Evolutionary conservation across 179 eudicot genomes (phyloP).

Genomic region (Heliamphora pulchella): DNA sequence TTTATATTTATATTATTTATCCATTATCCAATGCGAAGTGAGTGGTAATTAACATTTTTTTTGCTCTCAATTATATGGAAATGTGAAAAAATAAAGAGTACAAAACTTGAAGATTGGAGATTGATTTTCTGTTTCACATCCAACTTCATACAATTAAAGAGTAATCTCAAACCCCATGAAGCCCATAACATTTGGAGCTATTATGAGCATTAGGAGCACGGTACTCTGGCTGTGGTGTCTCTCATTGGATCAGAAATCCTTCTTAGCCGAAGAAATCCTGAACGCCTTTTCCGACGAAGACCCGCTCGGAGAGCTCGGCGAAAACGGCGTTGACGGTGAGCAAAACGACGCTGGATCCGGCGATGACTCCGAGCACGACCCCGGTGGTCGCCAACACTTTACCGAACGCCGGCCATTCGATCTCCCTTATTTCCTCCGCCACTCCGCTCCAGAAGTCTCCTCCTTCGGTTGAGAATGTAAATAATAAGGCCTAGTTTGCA

Average conservation of each 20-base stretch:
- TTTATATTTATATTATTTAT: too few relatives aligned
- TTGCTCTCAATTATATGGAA: too few relatives aligned
- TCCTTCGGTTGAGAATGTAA: not conserved
- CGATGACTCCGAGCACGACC: constrained; percentile 74
- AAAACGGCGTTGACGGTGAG: constrained; percentile 75
- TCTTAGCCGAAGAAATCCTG: constrained; percentile 73
- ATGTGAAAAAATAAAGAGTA: too few relatives aligned
- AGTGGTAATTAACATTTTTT: too few relatives aligned
- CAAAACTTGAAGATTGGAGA: too few relatives aligned
- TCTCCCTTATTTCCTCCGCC: constrained; percentile 43
- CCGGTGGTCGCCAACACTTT: constrained; percentile 65
- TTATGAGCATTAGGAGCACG: not conserved
- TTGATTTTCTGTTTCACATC: too few relatives aligned
- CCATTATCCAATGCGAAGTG: too few relatives aligned
- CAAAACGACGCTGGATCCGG: constrained; percentile 85
- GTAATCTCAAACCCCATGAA: not conserved
- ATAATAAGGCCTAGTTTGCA: too few relatives aligned
- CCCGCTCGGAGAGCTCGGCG: constrained; percentile 77
- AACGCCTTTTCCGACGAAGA: constrained; percentile 81
- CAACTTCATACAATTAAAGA: not conserved
- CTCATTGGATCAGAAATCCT: not conserved
- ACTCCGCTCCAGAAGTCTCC: constrained; percentile 33
- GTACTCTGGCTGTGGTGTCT: not conserved
- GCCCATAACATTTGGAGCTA: too few relatives aligned
- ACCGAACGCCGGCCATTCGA: constrained; percentile 52